Evolutionary conservation across 345 rosid species (phyloP).

Genomic region (Noccaea bulbosa): DNA sequence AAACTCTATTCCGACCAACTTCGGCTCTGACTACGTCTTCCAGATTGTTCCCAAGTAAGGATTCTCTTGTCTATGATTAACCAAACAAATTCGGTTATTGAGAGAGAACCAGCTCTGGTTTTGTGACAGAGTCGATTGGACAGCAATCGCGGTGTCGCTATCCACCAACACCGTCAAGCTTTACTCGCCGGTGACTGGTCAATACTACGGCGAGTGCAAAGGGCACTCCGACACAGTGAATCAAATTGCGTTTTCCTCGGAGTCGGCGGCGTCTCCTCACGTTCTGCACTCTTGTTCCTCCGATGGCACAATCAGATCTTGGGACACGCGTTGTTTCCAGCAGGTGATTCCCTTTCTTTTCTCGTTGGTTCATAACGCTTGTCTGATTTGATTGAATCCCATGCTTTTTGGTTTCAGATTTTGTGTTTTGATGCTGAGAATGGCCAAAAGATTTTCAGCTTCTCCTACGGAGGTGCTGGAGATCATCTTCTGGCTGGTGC

Average conservation of each 20-base stretch:
- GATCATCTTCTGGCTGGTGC: constrained; percentile 84
- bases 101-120: constrained; percentile 7
- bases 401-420: constrained; percentile 50
- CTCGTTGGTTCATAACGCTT: too few relatives aligned
- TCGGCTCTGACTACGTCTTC: constrained; percentile 86
- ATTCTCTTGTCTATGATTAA: background rate
- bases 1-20: constrained; percentile 81
- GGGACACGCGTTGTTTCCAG: constrained; percentile 85
- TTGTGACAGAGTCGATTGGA: constrained; percentile 72
- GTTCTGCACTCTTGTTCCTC: constrained; percentile 88
- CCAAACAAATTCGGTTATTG: background rate
- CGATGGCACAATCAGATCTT: constrained; percentile 82
- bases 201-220: constrained; percentile 78
- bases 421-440: constrained; percentile 57
- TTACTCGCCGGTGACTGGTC: constrained; percentile 85
- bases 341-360: constrained; percentile 47
- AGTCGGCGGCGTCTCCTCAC: constrained; percentile 62
- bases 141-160: constrained; percentile 87
- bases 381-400: background rate
- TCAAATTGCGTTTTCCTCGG: constrained; percentile 65
- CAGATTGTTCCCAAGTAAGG: constrained; percentile 76
- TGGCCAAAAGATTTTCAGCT: constrained; percentile 72
- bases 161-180: constrained; percentile 79
- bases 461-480: constrained; percentile 77
- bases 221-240: constrained; percentile 77